phyloP scores from a whole-genome alignment of 345 rosid species.

The Rhodomyrtus tomentosa region DNA sequence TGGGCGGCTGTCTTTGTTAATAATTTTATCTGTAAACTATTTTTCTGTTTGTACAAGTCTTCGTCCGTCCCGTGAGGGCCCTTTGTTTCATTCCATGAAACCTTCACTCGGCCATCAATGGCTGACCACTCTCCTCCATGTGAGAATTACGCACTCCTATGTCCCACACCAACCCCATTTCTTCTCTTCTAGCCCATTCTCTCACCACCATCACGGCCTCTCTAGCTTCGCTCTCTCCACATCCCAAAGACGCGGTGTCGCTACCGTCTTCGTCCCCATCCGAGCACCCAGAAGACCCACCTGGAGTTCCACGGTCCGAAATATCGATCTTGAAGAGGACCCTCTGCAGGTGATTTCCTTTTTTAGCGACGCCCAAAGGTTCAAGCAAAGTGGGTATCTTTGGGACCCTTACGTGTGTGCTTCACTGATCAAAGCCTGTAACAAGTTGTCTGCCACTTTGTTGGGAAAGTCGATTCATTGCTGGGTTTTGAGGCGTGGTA shows the following conservation, averaged over 20 bases:
- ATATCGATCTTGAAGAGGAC: neutral
- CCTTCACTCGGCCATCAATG: neutral
- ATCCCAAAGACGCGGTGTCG: neutral
- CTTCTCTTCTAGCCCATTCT: neutral
- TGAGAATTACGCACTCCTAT: neutral
- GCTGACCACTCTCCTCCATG: neutral
- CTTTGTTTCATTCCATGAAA: neutral
- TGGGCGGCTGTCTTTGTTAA: neutral
- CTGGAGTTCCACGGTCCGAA: neutral
- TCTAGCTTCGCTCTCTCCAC: neutral
- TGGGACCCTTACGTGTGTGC: constrained; percentile 4
- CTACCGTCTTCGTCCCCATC: neutral
- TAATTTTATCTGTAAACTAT: rapidly evolving
- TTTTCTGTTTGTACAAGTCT: neutral
- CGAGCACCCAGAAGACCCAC: neutral
- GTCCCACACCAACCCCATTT: neutral
- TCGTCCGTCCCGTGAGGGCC: neutral
- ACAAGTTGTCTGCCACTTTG: neutral
- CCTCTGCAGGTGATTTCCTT: neutral
- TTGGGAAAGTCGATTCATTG: constrained; percentile 8
- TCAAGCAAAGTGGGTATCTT: neutral
- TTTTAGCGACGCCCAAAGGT: neutral
- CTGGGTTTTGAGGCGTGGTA: constrained; percentile 5
- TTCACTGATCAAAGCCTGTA: constrained; percentile 13
- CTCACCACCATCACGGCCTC: neutral